Conservation (phyloP, 1,284 basidiomycete species). For the Ustilago xerochloae region DNA sequence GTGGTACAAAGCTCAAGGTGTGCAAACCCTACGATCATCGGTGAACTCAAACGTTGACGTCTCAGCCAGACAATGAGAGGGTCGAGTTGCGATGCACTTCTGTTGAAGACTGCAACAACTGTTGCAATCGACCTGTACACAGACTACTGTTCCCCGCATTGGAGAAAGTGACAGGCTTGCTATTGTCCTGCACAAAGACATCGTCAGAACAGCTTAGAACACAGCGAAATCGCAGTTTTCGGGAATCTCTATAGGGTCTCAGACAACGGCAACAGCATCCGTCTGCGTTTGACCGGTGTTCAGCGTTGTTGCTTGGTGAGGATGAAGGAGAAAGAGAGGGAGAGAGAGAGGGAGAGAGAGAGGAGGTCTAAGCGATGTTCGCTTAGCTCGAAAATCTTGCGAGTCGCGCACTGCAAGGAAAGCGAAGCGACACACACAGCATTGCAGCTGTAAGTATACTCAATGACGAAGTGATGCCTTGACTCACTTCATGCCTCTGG, state of each 20-base stretch:
- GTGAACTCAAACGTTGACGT: constrained; percentile 3
- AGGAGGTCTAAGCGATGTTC: constrained; percentile 7
- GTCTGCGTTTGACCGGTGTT: neutral
- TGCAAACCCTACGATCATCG: constrained; percentile 8
- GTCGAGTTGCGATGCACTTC: neutral
- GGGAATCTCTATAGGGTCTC: neutral
- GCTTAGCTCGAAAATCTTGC: constrained; percentile 3
- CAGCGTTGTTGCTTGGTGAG: too few relatives aligned
- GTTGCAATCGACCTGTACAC: neutral
- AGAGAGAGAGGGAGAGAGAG: neutral
- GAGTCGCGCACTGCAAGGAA: neutral
- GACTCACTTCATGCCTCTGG: neutral
- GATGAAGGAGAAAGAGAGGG: too few relatives aligned
- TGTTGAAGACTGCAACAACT: neutral
- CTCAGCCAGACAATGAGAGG: neutral
- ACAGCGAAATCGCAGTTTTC: neutral
- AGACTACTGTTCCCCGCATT: neutral
- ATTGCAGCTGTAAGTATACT: neutral
- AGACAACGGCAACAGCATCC: neutral
- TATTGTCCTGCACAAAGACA: neutral
- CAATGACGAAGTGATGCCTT: neutral
- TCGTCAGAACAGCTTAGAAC: neutral
- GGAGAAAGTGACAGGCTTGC: neutral
- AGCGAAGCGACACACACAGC: neutral
- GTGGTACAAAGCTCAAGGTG: neutral